phyloP scores from a whole-genome alignment of 805 yeast genomes.

The Metschnikowia lochheadii region DNA sequence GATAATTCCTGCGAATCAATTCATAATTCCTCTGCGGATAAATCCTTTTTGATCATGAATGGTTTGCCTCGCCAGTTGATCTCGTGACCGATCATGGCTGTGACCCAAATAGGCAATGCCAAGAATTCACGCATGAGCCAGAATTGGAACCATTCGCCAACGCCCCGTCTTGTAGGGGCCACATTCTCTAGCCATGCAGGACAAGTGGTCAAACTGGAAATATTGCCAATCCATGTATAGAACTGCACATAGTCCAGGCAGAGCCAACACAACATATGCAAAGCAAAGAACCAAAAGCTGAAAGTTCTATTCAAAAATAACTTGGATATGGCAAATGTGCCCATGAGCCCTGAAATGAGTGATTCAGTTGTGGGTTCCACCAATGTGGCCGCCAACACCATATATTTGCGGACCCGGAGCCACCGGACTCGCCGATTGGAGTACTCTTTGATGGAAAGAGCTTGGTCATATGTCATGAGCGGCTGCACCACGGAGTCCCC shows the following conservation, averaged over 20 bases:
- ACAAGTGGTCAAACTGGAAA: constrained; percentile 5
- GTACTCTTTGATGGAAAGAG: constrained; percentile 48
- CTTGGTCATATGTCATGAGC: constrained; percentile 31
- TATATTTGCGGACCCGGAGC: constrained; percentile 81
- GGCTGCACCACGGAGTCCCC: constrained; percentile 82
- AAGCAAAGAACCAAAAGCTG: constrained; percentile 34
- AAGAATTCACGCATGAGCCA: constrained; percentile 71
- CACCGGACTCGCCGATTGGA: constrained; percentile 70
- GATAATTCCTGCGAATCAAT: too few relatives aligned
- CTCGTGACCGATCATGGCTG: constrained; percentile 72
- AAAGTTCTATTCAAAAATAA: constrained; percentile 32
- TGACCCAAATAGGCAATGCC: constrained; percentile 81
- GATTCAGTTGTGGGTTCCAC: constrained; percentile 86
- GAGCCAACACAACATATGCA: constrained; percentile 64
- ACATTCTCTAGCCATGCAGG: constrained; percentile 15
- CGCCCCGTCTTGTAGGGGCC: constrained; percentile 16
- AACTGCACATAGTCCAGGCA: constrained; percentile 59
- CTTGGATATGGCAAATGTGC: constrained; percentile 54
- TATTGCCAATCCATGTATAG: constrained; percentile 35
- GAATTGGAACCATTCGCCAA: constrained; percentile 26
- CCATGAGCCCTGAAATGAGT: constrained; percentile 60
- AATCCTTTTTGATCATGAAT: constrained; percentile 65
- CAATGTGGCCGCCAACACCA: constrained; percentile 81
- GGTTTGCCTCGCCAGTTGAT: constrained; percentile 80
- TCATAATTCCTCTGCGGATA: constrained; percentile 65